Evolutionary conservation across 352 stramenopile genomes (phyloP).

Genomic region (Vaucheria bursata): DNA sequence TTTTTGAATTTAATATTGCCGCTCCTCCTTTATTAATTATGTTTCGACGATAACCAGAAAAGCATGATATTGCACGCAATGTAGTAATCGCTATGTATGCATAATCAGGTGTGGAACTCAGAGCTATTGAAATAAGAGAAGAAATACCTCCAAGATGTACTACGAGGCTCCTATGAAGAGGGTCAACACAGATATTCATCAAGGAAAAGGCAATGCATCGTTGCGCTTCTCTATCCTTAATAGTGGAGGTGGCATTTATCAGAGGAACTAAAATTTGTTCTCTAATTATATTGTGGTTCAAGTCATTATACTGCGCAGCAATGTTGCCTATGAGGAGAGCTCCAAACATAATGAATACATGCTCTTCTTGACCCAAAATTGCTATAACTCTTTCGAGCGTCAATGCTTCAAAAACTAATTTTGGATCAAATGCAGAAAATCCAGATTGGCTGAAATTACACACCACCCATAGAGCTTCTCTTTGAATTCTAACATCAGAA

Average conservation of each 20-base stretch:
- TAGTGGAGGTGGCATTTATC: conserved; percentile 77
- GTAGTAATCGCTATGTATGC: conserved; percentile 79
- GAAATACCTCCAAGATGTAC: conserved; percentile 75
- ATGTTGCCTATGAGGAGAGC: conserved; percentile 90
- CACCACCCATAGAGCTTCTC: conserved; percentile 87
- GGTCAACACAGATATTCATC: conserved; percentile 83
- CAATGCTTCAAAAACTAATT: conserved; percentile 73
- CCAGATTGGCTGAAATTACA: conserved; percentile 90
- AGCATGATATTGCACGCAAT: conserved; percentile 73
- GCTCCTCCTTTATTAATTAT: conserved; percentile 79
- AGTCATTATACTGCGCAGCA: conserved; percentile 63
- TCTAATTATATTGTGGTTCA: conserved; percentile 54
- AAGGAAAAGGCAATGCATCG: conserved; percentile 89
- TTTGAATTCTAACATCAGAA: conserved; percentile 83
- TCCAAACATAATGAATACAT: conserved; percentile 87
- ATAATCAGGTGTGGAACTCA: conserved; percentile 71
- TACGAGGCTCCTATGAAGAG: conserved; percentile 70
- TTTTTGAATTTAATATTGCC: conserved; percentile 57
- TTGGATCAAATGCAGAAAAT: conserved; percentile 77
- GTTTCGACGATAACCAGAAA: conserved; percentile 64
- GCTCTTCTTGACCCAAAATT: conserved; percentile 86
- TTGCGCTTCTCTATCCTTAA: conserved; percentile 83
- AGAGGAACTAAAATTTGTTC: conserved; percentile 72
- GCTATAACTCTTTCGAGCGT: conserved; percentile 78
- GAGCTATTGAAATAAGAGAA: conserved; percentile 87